Conservation (phyloP, 2,329 filamentous ascomycete genomes). For the Hypoxylon sp. region DNA sequence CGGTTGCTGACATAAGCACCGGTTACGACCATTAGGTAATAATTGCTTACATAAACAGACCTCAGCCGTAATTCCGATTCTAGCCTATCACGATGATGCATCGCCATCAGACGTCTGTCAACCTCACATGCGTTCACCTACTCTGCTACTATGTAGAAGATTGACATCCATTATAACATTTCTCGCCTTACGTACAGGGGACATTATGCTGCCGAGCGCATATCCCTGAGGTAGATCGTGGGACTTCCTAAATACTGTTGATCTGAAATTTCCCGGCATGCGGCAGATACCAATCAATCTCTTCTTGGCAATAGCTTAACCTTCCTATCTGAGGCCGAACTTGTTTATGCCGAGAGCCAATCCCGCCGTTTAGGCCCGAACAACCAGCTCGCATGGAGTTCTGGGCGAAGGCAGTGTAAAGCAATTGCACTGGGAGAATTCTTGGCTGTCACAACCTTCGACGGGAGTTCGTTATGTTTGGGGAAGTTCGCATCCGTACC, state of each 20-base stretch:
- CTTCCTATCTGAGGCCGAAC: conserved; percentile 44
- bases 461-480: conserved; percentile 22
- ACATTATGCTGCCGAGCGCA: conserved; percentile 31
- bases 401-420: not conserved
- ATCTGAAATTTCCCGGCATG: conserved; percentile 28
- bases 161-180: not conserved
- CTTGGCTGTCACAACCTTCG: conserved; percentile 21
- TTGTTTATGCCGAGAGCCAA: conserved; percentile 34
- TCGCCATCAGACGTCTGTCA: not conserved
- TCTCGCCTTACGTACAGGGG: not conserved
- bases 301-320: conserved; percentile 46
- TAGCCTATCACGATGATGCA: conserved; percentile 1
- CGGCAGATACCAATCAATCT: conserved; percentile 39
- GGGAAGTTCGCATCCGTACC: conserved; percentile 22
- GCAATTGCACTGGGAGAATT: conserved; percentile 11
- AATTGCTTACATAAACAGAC: not conserved
- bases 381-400: conserved; percentile 19
- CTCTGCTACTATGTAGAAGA: not conserved
- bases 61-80: not conserved
- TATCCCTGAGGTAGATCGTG: conserved; percentile 26
- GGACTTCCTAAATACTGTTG: conserved; percentile 18
- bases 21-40: not conserved
- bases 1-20: not conserved
- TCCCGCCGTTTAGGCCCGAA: conserved; percentile 39
- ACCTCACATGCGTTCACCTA: not conserved